phyloP scores from a whole-genome alignment of 306 rosid species.

The Abrus pulchellus region DNA sequence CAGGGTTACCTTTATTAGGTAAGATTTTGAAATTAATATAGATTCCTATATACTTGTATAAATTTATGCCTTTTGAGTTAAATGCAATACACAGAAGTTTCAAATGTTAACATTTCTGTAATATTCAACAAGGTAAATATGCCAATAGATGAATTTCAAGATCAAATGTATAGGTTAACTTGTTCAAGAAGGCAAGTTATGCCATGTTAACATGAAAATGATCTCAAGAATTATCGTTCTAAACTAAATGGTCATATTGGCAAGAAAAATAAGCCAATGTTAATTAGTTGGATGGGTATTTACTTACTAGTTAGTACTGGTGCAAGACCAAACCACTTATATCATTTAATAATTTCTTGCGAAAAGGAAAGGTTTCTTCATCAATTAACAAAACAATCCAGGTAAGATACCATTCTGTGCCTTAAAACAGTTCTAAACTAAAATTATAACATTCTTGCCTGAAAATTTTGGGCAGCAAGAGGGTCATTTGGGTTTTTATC shows the following conservation, averaged over 20 bases:
- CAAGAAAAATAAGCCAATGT: background rate
- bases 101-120: too few relatives aligned
- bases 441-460: constrained; percentile 62
- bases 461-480: constrained; percentile 94
- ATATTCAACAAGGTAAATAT: background rate
- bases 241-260: constrained; percentile 13
- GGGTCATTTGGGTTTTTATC: constrained; percentile 99
- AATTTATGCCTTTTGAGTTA: too few relatives aligned
- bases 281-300: constrained; percentile 4
- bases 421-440: constrained; percentile 3
- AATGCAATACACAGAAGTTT: too few relatives aligned
- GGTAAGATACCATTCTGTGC: background rate
- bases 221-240: constrained; percentile 15
- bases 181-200: constrained; percentile 12
- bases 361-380: background rate
- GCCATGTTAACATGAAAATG: constrained; percentile 9
- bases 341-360: background rate
- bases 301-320: background rate
- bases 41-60: too few relatives aligned
- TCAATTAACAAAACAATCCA: constrained; percentile 42
- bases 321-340: background rate
- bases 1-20: too few relatives aligned
- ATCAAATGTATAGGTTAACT: constrained; percentile 10
- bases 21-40: too few relatives aligned
- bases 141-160: constrained; percentile 1